Percentiles rank a stretch among this genome's conserved stretches.
phyloP scores from a whole-genome alignment of 2,329 filamentous ascomycete species.

The Coleophoma eucalyptorum region DNA sequence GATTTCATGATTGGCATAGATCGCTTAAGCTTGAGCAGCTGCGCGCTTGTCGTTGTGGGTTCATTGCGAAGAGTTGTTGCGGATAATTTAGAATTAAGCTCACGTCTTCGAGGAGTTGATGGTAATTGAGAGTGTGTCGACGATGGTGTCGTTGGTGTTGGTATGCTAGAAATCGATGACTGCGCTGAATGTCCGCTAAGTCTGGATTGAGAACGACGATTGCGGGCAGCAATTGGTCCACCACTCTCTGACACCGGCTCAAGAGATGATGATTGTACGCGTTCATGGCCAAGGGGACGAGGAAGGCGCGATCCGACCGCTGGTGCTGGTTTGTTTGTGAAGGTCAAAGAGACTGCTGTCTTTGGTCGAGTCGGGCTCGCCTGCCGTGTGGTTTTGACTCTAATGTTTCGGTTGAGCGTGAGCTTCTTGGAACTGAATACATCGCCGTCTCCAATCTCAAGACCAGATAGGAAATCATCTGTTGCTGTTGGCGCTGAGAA shows the following conservation, averaged over 20 bases:
- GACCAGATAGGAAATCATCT: conserved; percentile 81
- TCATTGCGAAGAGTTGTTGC: conserved; percentile 51
- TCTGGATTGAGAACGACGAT: conserved; percentile 62
- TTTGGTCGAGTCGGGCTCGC: conserved; percentile 68
- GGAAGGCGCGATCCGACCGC: conserved; percentile 67
- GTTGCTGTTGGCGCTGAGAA: conserved; percentile 22
- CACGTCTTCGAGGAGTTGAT: conserved; percentile 57
- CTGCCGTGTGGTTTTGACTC: conserved; percentile 70
- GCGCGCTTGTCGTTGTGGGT: conserved; percentile 61
- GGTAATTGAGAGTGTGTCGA: conserved; percentile 50
- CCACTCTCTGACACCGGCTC: conserved; percentile 92
- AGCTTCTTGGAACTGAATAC: conserved; percentile 77
- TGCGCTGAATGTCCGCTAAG: conserved; percentile 66
- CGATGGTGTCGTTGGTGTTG: conserved; percentile 56
- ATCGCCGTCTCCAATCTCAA: conserved; percentile 83
- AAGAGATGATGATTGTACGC: conserved; percentile 71
- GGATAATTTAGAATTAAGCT: conserved; percentile 52
- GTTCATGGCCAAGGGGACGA: conserved; percentile 68
- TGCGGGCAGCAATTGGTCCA: conserved; percentile 58
- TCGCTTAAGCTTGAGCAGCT: conserved; percentile 61
- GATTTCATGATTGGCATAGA: conserved; percentile 58
- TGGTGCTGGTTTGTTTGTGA: conserved; percentile 71
- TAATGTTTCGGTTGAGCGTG: conserved; percentile 87
- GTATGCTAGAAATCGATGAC: conserved; percentile 62
- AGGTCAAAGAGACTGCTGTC: conserved; percentile 82